phyloP scores from a whole-genome alignment of 768 basidiomycete species.

The Amanita muscaria region DNA sequence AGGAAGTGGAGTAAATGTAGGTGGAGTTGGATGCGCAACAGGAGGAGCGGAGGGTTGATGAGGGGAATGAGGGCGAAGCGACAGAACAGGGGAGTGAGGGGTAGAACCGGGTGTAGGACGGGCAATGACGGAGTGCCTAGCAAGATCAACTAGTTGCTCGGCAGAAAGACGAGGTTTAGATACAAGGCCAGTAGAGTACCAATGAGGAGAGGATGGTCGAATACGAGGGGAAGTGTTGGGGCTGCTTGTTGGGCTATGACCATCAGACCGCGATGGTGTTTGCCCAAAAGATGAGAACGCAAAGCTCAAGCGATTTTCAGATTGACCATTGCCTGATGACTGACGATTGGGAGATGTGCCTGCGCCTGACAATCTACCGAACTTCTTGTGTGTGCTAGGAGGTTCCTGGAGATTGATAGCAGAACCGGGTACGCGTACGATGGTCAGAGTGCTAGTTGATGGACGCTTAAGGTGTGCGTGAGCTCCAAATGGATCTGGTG shows the following conservation, averaged over 20 bases:
- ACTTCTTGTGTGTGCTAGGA: slow-evolving; percentile 16
- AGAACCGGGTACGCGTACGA: slow-evolving; percentile 51
- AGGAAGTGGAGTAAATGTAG: slow-evolving; percentile 67
- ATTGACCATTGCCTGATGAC: slow-evolving; percentile 15
- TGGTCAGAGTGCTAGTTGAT: slow-evolving; percentile 59
- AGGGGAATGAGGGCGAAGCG: slow-evolving; percentile 20
- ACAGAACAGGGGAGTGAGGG: slow-evolving; percentile 11
- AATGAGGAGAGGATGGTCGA: slow-evolving; percentile 41
- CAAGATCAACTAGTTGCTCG: slow-evolving; percentile 70
- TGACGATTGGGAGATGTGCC: slow-evolving; percentile 16
- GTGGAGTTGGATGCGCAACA: slow-evolving; percentile 25
- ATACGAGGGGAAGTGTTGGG: slow-evolving; percentile 37
- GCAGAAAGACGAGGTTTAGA: slow-evolving; percentile 50
- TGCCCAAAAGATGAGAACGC: slow-evolving; percentile 55
- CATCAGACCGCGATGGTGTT: slow-evolving; percentile 17
- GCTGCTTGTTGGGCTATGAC: slow-evolving; percentile 16
- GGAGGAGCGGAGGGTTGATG: slow-evolving; percentile 10
- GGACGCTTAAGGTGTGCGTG: slow-evolving; percentile 42
- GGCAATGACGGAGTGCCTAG: slow-evolving; percentile 47
- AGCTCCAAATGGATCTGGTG: slow-evolving; percentile 58
- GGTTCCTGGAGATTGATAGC: slow-evolving; percentile 24
- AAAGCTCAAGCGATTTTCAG: slow-evolving; percentile 31
- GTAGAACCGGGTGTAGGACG: slow-evolving; percentile 9
- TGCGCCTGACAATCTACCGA: background rate
- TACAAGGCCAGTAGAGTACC: slow-evolving; percentile 13